A percentile compares a stretch with the other conserved stretches of the same genome.
Conservation (phyloP, 179 eudicot species). For the Beta corolliflora region DNA sequence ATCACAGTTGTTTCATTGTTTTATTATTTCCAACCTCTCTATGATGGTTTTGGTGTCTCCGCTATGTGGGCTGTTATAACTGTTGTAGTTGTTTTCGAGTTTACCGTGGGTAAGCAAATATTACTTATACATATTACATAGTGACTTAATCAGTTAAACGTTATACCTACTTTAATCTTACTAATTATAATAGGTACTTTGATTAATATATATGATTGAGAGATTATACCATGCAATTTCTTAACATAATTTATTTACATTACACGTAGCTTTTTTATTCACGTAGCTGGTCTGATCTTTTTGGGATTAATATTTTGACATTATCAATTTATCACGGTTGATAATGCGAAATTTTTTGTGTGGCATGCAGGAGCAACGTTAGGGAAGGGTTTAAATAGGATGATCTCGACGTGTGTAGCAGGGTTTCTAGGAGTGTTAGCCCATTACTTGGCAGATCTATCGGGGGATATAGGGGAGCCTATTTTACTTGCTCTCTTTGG, state of each 20-base stretch:
- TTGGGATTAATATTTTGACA: neutral
- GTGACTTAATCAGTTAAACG: neutral
- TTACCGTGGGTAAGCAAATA: conserved; percentile 34
- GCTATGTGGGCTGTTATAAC: conserved; percentile 56
- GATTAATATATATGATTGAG: too few species aligned
- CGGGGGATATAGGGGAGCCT: conserved; percentile 57
- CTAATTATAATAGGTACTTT: too few species aligned
- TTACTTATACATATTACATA: too few species aligned
- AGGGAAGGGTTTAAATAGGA: conserved; percentile 56
- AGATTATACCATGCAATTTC: too few species aligned
- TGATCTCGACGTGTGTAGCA: conserved; percentile 48
- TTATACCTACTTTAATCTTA: too few species aligned
- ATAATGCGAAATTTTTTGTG: neutral
- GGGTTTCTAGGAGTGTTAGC: conserved; percentile 56
- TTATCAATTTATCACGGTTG: neutral
- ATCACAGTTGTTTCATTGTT: conserved; percentile 49
- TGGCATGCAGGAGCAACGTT: conserved; percentile 55
- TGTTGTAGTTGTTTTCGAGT: conserved; percentile 49
- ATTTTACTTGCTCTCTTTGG: conserved; percentile 46
- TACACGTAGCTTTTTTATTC: too few species aligned
- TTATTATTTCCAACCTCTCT: conserved; percentile 47
- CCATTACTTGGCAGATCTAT: conserved; percentile 49
- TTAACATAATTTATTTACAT: too few species aligned
- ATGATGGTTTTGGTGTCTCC: conserved; percentile 42
- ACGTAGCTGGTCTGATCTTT: neutral